Percentiles rank a stretch among this genome's conserved stretches.
Conservation (phyloP, 2,329 filamentous ascomycete genomes). For the Aspergillus sp. region DNA sequence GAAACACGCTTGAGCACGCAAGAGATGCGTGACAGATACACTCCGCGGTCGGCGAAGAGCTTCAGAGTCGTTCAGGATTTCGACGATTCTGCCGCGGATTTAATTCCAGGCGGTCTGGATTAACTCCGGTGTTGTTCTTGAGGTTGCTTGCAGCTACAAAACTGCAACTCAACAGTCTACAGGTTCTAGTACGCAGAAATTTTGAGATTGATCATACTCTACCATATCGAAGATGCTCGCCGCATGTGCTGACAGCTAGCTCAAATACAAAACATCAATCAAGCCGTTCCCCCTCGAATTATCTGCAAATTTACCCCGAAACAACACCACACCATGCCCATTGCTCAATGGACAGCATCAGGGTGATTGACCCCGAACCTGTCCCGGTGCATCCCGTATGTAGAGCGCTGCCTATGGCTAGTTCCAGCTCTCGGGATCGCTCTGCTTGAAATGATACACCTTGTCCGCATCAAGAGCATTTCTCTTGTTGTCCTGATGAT, state of each 20-base stretch:
- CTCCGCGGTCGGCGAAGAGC: constrained; percentile 4
- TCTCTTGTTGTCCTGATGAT: background rate
- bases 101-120: constrained; percentile 13
- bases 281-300: too few species aligned
- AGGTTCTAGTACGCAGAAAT: background rate
- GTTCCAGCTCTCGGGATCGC: background rate
- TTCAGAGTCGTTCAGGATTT: constrained; percentile 10
- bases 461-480: background rate
- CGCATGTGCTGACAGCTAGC: too few species aligned
- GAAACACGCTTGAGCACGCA: background rate
- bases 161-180: too few species aligned
- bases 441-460: background rate
- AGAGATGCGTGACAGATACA: background rate
- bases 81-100: constrained; percentile 12
- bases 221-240: too few species aligned
- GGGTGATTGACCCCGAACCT: background rate
- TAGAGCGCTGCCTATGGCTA: background rate
- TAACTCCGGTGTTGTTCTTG: constrained; percentile 8
- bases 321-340: too few species aligned
- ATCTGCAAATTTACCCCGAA: too few species aligned
- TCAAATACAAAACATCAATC: too few species aligned
- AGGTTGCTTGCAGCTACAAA: background rate
- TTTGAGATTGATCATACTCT: background rate
- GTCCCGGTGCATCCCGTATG: background rate
- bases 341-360: too few species aligned